Base-by-base conservation (phyloP, 1,284 basidiomycete genomes). In the Cryptococcus sp. region DNA sequence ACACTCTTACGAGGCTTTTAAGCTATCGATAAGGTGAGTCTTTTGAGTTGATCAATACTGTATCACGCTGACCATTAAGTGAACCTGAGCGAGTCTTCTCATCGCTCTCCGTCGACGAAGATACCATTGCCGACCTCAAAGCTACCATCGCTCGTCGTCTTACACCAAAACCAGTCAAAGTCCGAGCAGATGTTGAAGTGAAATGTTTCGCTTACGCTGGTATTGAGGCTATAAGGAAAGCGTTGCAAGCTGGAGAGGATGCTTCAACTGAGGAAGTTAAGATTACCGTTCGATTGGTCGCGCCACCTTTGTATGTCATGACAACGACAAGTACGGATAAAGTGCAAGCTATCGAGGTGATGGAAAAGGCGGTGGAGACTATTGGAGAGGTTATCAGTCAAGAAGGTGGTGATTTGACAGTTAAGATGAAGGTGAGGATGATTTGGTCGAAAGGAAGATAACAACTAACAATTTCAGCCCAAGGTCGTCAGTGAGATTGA, bases 111-210 rank as follows among this genome's bases (percentile, higher is more conserved):
- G 80, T 83, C 31, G 77, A 79, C 59, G 71, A 73, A 48, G 81
- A 86, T 10, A 87, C 88, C 10, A 80, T 86, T 49, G 78, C 80
- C 32, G 82, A 91, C 57, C 83, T 98, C 33, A 84, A 84, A 65
- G 79, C 84, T 59, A 97, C 92, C 49, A 97, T 99, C 71, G 93
- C 94, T 7, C 87, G 94, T 52, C 86, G 96, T 45, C 82, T 98
- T 56, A 98, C 95, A 2, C 96, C 95, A 11, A 96, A 99, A 77
- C 94, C 96, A 10, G 95, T 98, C 82, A 98, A 98, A 80, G 85
- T 98, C 53, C 91, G 95, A 71, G 92, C 96, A 23, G 96, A 99
- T 79, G 88, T 99, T 62, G 94, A 98, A 78, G 81, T 98, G 53
- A 97, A 93, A 43, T 98, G 95, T 78, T 99, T 97, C 78, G 89